Base-by-base conservation (phyloP, 208 protist species). In the Trypanosoma platydactyli region DNA sequence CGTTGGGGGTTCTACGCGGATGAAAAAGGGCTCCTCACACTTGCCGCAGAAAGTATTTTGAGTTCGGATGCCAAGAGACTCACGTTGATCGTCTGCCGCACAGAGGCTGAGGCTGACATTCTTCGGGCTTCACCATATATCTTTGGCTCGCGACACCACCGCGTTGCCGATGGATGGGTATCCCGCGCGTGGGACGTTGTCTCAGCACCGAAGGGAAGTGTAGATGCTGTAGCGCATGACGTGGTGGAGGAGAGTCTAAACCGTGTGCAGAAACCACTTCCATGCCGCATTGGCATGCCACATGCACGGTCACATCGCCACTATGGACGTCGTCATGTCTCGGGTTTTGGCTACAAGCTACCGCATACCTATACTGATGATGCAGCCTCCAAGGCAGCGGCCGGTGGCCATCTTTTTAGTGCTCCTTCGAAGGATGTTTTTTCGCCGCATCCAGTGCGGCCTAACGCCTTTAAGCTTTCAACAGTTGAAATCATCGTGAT, bases 1-100 rank as follows among this genome's bases (percentile, higher is more conserved):
- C 89, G 89, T 3, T 95, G 89, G 87, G 89, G 86, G 41, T 95
- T 91, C 69, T 92, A 95, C 75, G 89, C 89, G 9, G 89, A 95
- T 64, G 89, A 95, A 20, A 85, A 84, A 70, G 83, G 79, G 40
- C 71, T 88, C 60, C 70, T 95, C 33, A 93, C 89, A 9, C 50
- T 95, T 16, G 73, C 77, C 16, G 81, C 74, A 25, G 89, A 95
- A 46, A 91, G 86, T 20, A 52, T 93, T 16, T 40, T 91, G 27
- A 81, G 77, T 24, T 45, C 73, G 18, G 84, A 92, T 62, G 86
- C 80, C 38, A 73, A 18, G 3, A 58, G 35, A 44, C 73, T 91
- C 38, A 90, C 85, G 27, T 77, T 95, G 20, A 73, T 95, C 16
- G 54, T 95, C 45, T 61, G 66, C 11, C 55, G 53, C 29, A 66